Conservation (phyloP, 1,139 yeast species). For the Protomyces inouyei region DNA sequence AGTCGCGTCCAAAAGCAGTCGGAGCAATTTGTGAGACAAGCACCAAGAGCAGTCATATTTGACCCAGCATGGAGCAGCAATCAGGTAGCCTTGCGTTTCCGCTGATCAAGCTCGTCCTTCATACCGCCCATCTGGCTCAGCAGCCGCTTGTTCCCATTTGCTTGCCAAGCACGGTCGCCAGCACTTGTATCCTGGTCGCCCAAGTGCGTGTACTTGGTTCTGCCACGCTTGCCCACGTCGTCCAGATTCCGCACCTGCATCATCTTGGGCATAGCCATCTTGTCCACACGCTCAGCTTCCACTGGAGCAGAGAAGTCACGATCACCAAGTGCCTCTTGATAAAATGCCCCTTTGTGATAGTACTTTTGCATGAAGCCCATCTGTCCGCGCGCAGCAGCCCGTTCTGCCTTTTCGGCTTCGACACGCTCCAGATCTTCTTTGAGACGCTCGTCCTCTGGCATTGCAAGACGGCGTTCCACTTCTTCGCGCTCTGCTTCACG, state of each 20-base stretch:
- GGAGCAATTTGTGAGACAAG: background rate
- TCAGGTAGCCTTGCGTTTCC: background rate
- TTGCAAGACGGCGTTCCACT: slow-evolving; percentile 38
- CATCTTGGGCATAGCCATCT: slow-evolving; percentile 37
- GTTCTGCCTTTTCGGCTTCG: slow-evolving; percentile 25
- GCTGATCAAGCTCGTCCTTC: background rate
- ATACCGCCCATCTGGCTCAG: background rate
- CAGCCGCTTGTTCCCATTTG: background rate
- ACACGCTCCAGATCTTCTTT: slow-evolving; percentile 32
- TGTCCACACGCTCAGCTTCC: slow-evolving; percentile 39
- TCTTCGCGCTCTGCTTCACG: slow-evolving; percentile 46
- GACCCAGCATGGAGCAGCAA: no score
- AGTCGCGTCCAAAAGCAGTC: background rate
- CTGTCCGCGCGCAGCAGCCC: slow-evolving; percentile 27
- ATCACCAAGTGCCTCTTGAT: slow-evolving; percentile 37
- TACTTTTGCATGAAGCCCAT: slow-evolving; percentile 36
- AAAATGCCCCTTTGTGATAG: slow-evolving; percentile 42
- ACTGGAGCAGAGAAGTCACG: slow-evolving; percentile 37
- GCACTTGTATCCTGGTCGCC: slow-evolving; percentile 31
- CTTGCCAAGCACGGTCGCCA: background rate
- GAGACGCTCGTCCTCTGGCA: slow-evolving; percentile 39
- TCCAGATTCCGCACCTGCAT: slow-evolving; percentile 34
- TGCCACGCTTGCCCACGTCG: slow-evolving; percentile 33
- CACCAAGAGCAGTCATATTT: no score
- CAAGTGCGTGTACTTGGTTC: slow-evolving; percentile 33